These are phyloP conservation scores for Aphelidium insulamus DNA, from an alignment of 371 early-diverging fungal genomes.

Conservation along the genomic window DNA sequence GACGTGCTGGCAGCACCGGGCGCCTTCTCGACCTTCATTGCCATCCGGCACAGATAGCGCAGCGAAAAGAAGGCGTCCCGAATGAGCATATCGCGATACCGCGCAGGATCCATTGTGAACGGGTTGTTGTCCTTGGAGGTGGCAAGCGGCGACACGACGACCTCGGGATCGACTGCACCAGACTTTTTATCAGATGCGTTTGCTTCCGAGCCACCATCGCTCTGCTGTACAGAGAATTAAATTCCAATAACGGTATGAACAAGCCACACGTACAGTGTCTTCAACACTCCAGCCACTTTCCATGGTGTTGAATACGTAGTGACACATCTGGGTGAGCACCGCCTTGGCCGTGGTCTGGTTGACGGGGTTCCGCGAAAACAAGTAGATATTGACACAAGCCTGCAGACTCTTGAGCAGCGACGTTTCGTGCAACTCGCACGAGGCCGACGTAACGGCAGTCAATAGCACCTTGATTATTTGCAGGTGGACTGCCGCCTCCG, in stretches of 20 bases:
- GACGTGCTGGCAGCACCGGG: too few relatives aligned
- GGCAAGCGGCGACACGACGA: too few relatives aligned
- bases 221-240: background rate
- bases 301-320: conserved; percentile 32
- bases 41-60: too few relatives aligned
- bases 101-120: too few relatives aligned
- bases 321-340: conserved; percentile 72
- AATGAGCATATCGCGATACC: too few relatives aligned
- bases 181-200: background rate
- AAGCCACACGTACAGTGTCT: conserved; percentile 1
- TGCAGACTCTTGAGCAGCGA: conserved; percentile 60
- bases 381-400: conserved; percentile 42
- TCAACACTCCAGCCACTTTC: background rate
- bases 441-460: conserved; percentile 48
- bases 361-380: conserved; percentile 36
- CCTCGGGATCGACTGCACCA: background rate
- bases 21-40: too few relatives aligned
- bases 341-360: conserved; percentile 72
- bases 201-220: background rate
- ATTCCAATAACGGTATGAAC: too few relatives aligned
- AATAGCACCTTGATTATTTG: conserved; percentile 39
- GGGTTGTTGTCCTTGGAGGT: too few relatives aligned
- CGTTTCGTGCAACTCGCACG: conserved; percentile 42
- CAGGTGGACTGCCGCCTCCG: conserved; percentile 11
- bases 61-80: too few relatives aligned